phyloP scores from a whole-genome alignment of 2,329 filamentous ascomycete genomes.

The Trichoderma koningiopsis region DNA sequence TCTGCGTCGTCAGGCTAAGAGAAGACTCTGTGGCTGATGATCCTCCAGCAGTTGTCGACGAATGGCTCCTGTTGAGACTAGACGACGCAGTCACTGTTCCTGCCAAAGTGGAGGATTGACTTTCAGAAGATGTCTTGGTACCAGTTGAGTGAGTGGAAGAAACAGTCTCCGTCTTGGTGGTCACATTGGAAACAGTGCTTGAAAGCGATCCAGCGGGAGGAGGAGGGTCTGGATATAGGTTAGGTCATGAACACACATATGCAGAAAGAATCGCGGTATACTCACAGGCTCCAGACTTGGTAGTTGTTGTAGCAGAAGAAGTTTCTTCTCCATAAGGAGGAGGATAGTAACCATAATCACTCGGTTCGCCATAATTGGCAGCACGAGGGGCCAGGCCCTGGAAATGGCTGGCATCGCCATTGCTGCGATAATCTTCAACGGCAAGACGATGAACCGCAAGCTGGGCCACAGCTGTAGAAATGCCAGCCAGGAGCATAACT shows the following conservation, averaged over 20 bases:
- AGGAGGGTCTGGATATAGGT: slow-evolving; percentile 2
- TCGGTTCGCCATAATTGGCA: slow-evolving; percentile 29
- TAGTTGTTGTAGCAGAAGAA: slow-evolving; percentile 20
- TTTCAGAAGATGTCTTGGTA: background rate
- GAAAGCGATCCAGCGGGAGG: slow-evolving; percentile 12
- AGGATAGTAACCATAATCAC: slow-evolving; percentile 28
- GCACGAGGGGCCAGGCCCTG: slow-evolving; percentile 24
- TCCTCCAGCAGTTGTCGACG: background rate
- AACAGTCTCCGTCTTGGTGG: slow-evolving; percentile 15
- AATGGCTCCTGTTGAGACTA: background rate
- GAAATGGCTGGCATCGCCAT: background rate
- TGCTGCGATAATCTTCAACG: background rate
- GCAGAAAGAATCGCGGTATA: background rate
- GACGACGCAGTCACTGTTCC: slow-evolving; percentile 1
- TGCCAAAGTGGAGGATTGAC: background rate
- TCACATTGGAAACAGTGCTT: slow-evolving; percentile 1
- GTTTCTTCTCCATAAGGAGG: slow-evolving; percentile 30
- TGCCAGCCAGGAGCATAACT: slow-evolving; percentile 26
- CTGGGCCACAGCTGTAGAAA: slow-evolving; percentile 24
- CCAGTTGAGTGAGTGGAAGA: background rate
- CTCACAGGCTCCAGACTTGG: slow-evolving; percentile 27
- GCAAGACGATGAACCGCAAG: background rate
- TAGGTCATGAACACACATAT: background rate
- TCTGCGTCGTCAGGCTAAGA: background rate
- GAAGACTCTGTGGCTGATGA: slow-evolving; percentile 7